Evolutionary conservation across 345 rosid species (phyloP).

Genomic region (Balakata baccata): DNA sequence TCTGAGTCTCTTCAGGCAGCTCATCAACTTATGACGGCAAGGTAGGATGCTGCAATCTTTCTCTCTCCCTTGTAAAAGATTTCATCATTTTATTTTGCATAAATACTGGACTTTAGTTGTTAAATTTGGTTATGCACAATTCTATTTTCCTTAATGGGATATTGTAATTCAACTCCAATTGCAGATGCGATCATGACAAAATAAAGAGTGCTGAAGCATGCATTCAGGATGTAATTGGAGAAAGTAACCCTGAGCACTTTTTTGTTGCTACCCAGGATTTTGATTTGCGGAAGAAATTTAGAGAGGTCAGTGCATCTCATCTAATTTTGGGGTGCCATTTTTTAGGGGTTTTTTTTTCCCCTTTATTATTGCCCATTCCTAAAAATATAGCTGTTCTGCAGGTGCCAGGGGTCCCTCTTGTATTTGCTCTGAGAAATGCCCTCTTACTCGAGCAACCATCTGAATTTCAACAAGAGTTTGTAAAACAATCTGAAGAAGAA

Average conservation of each 20-base stretch:
- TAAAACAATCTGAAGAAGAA: slow-evolving; percentile 54
- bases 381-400: slow-evolving; percentile 28
- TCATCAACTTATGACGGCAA: slow-evolving; percentile 50
- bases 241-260: slow-evolving; percentile 64
- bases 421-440: slow-evolving; percentile 67
- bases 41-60: slow-evolving; percentile 33
- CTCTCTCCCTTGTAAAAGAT: background rate
- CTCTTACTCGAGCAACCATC: slow-evolving; percentile 83
- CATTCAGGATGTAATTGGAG: slow-evolving; percentile 59
- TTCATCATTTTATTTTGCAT: background rate
- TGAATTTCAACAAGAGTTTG: slow-evolving; percentile 56
- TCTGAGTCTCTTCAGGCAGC: slow-evolving; percentile 59
- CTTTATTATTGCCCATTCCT: background rate
- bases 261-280: slow-evolving; percentile 83
- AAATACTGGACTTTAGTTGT: background rate
- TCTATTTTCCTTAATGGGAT: background rate
- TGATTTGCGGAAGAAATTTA: slow-evolving; percentile 61
- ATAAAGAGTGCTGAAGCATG: slow-evolving; percentile 64
- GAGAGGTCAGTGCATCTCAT: slow-evolving; percentile 41
- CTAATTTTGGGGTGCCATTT: background rate
- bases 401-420: slow-evolving; percentile 78
- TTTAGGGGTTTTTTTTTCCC: background rate
- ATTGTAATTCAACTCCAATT: slow-evolving; percentile 10
- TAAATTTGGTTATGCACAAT: background rate
- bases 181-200: slow-evolving; percentile 79